Conservation (phyloP, 1,139 yeast genomes). For the Dujonia santamariae region DNA sequence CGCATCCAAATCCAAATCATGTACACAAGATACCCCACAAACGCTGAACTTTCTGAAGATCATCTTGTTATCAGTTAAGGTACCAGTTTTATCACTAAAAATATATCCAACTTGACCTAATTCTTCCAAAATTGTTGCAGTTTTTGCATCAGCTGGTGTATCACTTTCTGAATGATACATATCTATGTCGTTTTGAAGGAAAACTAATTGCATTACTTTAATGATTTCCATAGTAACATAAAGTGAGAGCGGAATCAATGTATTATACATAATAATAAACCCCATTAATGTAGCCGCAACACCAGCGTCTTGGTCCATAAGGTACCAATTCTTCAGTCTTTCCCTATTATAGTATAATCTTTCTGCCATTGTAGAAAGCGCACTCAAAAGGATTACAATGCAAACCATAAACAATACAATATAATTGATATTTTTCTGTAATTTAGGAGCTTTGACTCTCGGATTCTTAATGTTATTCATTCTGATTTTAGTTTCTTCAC, state of each 20-base stretch:
- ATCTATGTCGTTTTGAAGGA: conserved; percentile 87
- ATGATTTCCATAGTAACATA: conserved; percentile 97
- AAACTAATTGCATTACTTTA: conserved; percentile 77
- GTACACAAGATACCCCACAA: conserved; percentile 88
- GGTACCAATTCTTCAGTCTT: conserved; percentile 67
- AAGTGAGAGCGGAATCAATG: conserved; percentile 89
- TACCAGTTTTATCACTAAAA: conserved; percentile 96
- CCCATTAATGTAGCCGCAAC: conserved; percentile 91
- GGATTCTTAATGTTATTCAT: conserved; percentile 93
- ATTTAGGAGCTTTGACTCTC: conserved; percentile 87
- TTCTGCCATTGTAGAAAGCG: conserved; percentile 82
- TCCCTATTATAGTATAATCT: conserved; percentile 46
- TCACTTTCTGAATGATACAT: conserved; percentile 84
- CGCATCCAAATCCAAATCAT: conserved; percentile 53
- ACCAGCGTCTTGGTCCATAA: conserved; percentile 73
- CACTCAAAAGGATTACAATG: conserved; percentile 70
- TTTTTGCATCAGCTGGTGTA: conserved; percentile 92
- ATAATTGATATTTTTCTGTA: conserved; percentile 77
- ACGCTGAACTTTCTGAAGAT: conserved; percentile 79
- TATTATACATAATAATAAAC: conserved; percentile 93
- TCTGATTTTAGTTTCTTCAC: conserved; percentile 93
- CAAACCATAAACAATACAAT: conserved; percentile 86
- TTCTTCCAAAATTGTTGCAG: conserved; percentile 94
- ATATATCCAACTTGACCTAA: conserved; percentile 94
- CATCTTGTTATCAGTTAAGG: conserved; percentile 90